Evolutionary conservation across 331 rosid species (phyloP).

Genomic region (Quercus phellos): DNA sequence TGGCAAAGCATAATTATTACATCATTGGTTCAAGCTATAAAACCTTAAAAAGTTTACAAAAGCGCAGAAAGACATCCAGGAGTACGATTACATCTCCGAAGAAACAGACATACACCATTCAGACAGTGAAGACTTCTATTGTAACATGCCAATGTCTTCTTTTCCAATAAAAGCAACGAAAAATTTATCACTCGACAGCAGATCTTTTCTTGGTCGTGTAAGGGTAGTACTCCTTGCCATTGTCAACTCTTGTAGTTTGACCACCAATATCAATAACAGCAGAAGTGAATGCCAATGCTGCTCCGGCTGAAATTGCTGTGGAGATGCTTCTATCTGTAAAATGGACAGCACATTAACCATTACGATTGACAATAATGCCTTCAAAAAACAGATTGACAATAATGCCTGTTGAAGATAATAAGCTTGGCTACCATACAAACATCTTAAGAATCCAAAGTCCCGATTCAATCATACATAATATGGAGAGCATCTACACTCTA

Average conservation of each 20-base stretch:
- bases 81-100: constrained; percentile 41
- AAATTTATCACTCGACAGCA: constrained; percentile 30
- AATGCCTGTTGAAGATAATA: constrained; percentile 8
- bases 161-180: constrained; percentile 7
- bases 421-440: not conserved
- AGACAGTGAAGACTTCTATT: constrained; percentile 38
- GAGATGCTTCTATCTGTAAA: constrained; percentile 72
- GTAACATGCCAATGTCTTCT: constrained; percentile 22
- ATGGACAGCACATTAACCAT: constrained; percentile 11
- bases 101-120: constrained; percentile 25
- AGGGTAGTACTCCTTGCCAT: constrained; percentile 81
- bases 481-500: not conserved
- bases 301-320: constrained; percentile 84
- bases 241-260: constrained; percentile 69
- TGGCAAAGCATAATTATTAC: constrained; percentile 36
- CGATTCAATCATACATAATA: not conserved
- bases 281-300: constrained; percentile 84
- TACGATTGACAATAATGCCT: constrained; percentile 9
- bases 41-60: constrained; percentile 30
- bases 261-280: constrained; percentile 66
- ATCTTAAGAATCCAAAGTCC: not conserved
- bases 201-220: constrained; percentile 88
- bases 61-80: constrained; percentile 16
- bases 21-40: constrained; percentile 17
- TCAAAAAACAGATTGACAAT: not conserved